phyloP scores from a whole-genome alignment of 1,284 basidiomycete genomes.

The Malassezia obtusa region DNA sequence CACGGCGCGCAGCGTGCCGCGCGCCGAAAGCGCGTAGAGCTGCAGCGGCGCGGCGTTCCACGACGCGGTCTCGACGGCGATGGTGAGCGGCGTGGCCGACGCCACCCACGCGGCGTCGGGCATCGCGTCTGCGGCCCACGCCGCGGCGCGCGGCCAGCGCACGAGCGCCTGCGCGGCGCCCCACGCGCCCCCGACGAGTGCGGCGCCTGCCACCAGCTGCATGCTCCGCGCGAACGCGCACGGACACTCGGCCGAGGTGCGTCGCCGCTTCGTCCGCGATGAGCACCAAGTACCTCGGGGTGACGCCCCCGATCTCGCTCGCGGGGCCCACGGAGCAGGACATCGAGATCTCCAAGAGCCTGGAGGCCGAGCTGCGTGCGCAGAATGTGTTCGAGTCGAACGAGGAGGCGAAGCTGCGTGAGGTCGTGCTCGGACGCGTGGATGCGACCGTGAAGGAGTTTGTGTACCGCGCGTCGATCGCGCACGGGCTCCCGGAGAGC shows the following conservation, averaged over 20 bases:
- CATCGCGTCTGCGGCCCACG: not conserved
- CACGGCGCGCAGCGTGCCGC: too few species aligned
- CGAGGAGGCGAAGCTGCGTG: conserved; percentile 81
- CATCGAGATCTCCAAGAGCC: conserved; percentile 60
- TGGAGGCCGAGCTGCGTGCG: conserved; percentile 76
- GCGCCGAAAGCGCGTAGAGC: too few species aligned
- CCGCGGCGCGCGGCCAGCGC: not conserved
- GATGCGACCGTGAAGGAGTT: conserved; percentile 86
- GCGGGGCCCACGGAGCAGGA: conserved; percentile 42
- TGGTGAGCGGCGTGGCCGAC: not conserved
- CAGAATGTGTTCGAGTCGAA: conserved; percentile 84
- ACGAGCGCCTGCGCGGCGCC: not conserved
- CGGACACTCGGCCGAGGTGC: conserved; percentile 13
- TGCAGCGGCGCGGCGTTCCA: too few species aligned
- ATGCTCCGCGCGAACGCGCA: not conserved
- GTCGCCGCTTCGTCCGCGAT: conserved; percentile 1
- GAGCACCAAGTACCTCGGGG: conserved; percentile 43
- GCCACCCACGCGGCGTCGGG: not conserved
- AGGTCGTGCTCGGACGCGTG: conserved; percentile 81
- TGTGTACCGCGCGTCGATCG: conserved; percentile 71
- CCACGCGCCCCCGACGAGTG: not conserved
- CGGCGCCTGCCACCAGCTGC: not conserved
- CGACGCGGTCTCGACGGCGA: not conserved
- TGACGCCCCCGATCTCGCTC: conserved; percentile 76
- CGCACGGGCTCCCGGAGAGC: conserved; percentile 71